Base-by-base conservation (phyloP, 129 eudicot species). In the Chrysanthemum lavandulifolium region DNA sequence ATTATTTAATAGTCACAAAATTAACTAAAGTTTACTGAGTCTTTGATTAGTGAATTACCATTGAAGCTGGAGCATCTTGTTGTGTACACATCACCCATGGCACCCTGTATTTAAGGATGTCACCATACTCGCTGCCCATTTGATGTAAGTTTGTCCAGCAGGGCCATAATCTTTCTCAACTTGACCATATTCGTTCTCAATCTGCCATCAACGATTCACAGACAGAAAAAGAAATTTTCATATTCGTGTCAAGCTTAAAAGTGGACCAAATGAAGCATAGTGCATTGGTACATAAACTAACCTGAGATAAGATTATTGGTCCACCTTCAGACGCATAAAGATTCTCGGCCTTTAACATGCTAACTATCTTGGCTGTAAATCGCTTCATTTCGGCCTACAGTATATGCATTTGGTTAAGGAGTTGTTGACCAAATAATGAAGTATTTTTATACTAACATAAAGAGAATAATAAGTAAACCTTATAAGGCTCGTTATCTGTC, bases 11-110 rank as follows among this genome's bases (percentile, higher is more conserved):
- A 7, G 45, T 40, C 45, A 40, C 7, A 10, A 40, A 5, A 40
- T 40, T 40, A 40, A 40, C 45, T 40, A 40, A 40, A 33, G 40
- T 33, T 33, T 33, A 33, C 40, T 33, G 6, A 5, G 40, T 33
- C 40, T 40, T 29, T 29, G 31, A 29, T 29, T 29, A 29, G 31
- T 29, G 31, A 29, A 3, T 29, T 77, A 92, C 98, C 86, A 92
- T 83, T 31, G 98, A 96, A 85, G 89, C 96, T 9, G 98, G 98
- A 15, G 98, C 93, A 76, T 87, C 98, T 78, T 92, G 88, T 23
- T 23, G 25, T 76, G 89, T 89, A 88, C 98, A 92, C 98, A 92
- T 92, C 25, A 89, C 93, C 98, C 98, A 92, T 4, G 98, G 98
- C 72, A 92, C 33, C 33, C 4, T 29, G 33, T 29, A 4, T 29